Conservation (phyloP, 2,329 filamentous ascomycete genomes). For the Epichloe aotearoae region DNA sequence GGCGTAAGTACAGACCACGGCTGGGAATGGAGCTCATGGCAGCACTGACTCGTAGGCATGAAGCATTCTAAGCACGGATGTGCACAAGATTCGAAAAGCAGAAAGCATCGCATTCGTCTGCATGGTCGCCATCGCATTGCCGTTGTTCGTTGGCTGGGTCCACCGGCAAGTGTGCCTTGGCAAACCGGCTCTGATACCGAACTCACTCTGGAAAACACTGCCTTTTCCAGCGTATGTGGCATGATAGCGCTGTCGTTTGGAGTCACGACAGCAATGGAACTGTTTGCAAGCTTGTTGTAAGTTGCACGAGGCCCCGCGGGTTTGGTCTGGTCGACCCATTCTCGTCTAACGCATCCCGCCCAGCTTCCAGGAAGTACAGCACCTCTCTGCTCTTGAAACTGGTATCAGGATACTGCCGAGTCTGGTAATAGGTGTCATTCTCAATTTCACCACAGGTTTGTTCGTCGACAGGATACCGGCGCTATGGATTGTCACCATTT, state of each 20-base stretch:
- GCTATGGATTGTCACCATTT: conserved; percentile 24
- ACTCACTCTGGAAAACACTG: conserved; percentile 44
- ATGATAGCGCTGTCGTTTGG: conserved; percentile 33
- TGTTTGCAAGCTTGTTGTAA: conserved; percentile 35
- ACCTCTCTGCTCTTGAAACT: conserved; percentile 29
- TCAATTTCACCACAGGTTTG: conserved; percentile 32
- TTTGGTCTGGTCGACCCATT: background rate
- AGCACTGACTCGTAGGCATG: background rate
- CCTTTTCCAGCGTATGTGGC: conserved; percentile 42
- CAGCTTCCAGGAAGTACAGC: conserved; percentile 38
- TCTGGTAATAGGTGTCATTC: conserved; percentile 27
- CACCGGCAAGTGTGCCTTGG: conserved; percentile 29
- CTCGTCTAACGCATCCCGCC: background rate
- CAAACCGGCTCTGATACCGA: conserved; percentile 45
- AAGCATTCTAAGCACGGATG: conserved; percentile 24
- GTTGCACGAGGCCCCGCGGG: conserved; percentile 6
- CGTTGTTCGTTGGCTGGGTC: conserved; percentile 41
- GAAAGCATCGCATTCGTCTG: conserved; percentile 32
- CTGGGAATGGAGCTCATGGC: no score
- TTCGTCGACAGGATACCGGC: conserved; percentile 29
- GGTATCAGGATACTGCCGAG: conserved; percentile 33
- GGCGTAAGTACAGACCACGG: background rate
- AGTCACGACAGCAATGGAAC: conserved; percentile 32
- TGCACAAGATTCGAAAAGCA: conserved; percentile 27
- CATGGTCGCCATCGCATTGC: conserved; percentile 28